These are phyloP conservation scores for Xylaria sp. DNA, from an alignment of 2,329 filamentous ascomycete species.

Conservation along the genomic window DNA sequence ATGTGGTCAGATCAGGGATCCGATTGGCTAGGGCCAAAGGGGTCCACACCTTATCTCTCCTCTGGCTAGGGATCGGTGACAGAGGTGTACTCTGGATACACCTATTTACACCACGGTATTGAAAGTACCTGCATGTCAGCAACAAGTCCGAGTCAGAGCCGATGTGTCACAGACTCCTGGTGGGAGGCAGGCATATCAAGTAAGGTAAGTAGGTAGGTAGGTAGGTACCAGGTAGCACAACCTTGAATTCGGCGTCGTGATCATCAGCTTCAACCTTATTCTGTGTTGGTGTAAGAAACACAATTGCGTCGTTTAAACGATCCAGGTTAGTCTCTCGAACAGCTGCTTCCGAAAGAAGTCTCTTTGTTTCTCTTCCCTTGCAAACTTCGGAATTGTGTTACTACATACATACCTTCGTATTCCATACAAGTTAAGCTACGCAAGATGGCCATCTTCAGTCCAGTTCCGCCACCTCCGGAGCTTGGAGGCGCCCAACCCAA, in stretches of 20 bases:
- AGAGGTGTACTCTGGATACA: too few relatives aligned
- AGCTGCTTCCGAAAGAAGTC: background rate
- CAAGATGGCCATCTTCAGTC: constrained; percentile 61
- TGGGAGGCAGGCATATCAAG: too few relatives aligned
- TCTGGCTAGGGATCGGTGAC: constrained; percentile 9
- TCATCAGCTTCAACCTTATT: background rate
- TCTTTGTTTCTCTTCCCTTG: background rate
- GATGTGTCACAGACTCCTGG: constrained; percentile 30
- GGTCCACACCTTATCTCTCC: constrained; percentile 25
- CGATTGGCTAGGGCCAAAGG: constrained; percentile 45
- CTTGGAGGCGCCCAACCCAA: constrained; percentile 44
- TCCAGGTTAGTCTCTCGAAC: background rate
- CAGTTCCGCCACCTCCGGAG: constrained; percentile 62
- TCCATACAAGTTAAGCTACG: background rate
- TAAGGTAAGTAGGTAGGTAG: background rate
- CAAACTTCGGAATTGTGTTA: background rate
- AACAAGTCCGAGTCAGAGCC: constrained; percentile 19
- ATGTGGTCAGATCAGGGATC: constrained; percentile 39
- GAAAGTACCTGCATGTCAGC: background rate
- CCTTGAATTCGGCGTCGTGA: background rate
- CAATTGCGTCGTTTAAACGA: constrained; percentile 10
- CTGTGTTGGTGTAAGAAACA: background rate
- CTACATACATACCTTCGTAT: background rate
- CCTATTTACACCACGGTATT: too few relatives aligned
- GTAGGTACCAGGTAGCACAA: background rate